These are phyloP conservation scores for Oryza officinalis DNA, from an alignment of 176 grass and related monocot species.

Conservation along the genomic window DNA sequence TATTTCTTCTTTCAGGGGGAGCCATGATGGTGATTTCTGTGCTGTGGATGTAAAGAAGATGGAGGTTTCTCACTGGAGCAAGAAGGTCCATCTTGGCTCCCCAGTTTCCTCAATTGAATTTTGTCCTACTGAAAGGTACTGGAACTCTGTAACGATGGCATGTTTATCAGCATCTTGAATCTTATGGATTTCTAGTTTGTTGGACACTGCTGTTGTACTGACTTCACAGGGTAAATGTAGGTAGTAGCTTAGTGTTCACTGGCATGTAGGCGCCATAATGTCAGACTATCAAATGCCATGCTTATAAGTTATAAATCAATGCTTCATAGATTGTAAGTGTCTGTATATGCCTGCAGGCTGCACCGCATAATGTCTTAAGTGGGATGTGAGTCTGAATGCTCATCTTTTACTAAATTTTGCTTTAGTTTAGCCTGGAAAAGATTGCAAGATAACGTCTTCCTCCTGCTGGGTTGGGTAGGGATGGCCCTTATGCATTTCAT, in stretches of 20 bases:
- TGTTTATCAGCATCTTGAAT: slow-evolving; percentile 1
- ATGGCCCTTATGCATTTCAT: neutral
- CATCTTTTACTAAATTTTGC: neutral
- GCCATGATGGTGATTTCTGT: slow-evolving; percentile 83
- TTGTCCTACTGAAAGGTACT: slow-evolving; percentile 90
- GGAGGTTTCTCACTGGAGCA: slow-evolving; percentile 88
- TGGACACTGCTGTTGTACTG: neutral
- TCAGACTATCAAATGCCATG: neutral
- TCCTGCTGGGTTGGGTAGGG: neutral
- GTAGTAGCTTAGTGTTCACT: neutral
- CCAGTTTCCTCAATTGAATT: slow-evolving; percentile 68
- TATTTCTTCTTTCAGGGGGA: slow-evolving; percentile 66
- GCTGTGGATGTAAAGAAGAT: slow-evolving; percentile 88
- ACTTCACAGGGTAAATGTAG: neutral
- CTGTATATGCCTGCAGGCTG: neutral
- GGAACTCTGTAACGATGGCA: neutral
- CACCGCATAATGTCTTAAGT: neutral
- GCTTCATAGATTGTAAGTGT: neutral
- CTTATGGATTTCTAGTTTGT: neutral
- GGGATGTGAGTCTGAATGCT: neutral
- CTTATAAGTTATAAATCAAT: neutral
- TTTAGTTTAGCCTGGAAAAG: slow-evolving; percentile 21
- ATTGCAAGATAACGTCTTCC: neutral
- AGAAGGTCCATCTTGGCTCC: slow-evolving; percentile 80
- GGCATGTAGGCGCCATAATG: neutral